These are phyloP conservation scores for Coprinopsis strossmayeri DNA, from an alignment of 768 basidiomycete genomes.

Conservation along the genomic window DNA sequence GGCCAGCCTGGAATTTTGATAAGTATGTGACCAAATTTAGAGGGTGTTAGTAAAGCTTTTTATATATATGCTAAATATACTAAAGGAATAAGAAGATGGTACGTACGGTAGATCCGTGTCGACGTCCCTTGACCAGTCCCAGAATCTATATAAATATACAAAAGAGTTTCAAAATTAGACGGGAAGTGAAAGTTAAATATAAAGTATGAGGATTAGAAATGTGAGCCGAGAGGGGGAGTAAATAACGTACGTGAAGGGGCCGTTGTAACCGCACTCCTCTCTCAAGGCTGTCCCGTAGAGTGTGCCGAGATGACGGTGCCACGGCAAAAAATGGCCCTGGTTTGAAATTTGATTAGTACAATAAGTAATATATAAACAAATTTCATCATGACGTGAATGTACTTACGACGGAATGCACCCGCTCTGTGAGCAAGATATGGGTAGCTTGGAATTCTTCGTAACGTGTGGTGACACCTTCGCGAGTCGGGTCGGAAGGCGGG, in stretches of 20 bases:
- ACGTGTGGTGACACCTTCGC: slow-evolving; percentile 1
- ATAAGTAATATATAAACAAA: no score
- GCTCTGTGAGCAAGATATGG: slow-evolving; percentile 8
- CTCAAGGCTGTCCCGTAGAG: slow-evolving; percentile 2
- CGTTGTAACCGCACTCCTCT: slow-evolving; percentile 8
- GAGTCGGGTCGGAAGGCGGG: background rate
- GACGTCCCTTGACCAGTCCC: slow-evolving; percentile 10
- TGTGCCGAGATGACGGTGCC: slow-evolving; percentile 6
- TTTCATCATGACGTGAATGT: no score
- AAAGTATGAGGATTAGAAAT: no score
- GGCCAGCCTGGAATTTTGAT: background rate
- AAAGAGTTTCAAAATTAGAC: no score
- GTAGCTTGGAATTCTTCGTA: slow-evolving; percentile 8
- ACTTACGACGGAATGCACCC: slow-evolving; percentile 6
- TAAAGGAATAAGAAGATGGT: no score
- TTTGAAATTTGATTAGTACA: no score
- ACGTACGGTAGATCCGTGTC: slow-evolving; percentile 3
- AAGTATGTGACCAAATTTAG: no score
- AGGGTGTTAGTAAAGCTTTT: no score
- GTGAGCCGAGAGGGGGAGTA: no score
- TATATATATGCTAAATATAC: no score
- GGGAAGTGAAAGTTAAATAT: no score
- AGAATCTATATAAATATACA: no score
- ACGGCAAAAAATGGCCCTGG: slow-evolving; percentile 8
- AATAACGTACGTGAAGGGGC: slow-evolving; percentile 7